Conservation (phyloP, 345 rosid species). For the Eucalyptus urophylla region DNA sequence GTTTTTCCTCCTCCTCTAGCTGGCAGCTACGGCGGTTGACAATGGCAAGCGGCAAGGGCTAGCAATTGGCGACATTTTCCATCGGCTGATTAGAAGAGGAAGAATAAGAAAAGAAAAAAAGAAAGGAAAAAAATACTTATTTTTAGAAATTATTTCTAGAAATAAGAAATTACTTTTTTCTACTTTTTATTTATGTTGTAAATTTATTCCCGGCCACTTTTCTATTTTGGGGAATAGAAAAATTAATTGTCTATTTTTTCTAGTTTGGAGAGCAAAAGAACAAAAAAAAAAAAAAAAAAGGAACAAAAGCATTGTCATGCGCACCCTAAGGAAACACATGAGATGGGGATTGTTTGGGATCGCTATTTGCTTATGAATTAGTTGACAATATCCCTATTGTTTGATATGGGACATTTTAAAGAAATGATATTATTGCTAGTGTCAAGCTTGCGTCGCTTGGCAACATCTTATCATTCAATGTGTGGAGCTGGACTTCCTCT, state of each 20-base stretch:
- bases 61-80: rapidly evolving
- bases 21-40: rapidly evolving
- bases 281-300: too few relatives aligned
- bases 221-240: too few relatives aligned
- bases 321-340: rapidly evolving
- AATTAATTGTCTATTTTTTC: too few relatives aligned
- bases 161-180: too few relatives aligned
- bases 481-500: background rate
- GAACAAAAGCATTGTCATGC: rapidly evolving
- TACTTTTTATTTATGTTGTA: too few relatives aligned
- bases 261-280: rapidly evolving
- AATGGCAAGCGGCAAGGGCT: too few relatives aligned
- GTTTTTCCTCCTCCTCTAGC: too few relatives aligned
- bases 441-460: rapidly evolving
- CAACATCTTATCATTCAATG: background rate
- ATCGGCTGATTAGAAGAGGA: rapidly evolving
- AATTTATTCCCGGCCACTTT: too few relatives aligned
- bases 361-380: rapidly evolving
- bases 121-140: too few relatives aligned
- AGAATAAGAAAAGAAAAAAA: too few relatives aligned
- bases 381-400: background rate
- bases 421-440: background rate
- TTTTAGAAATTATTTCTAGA: rapidly evolving
- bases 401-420: background rate
- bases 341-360: rapidly evolving